Percentiles rank a stretch among this genome's conserved stretches.
Evolutionary conservation across 805 yeast species (phyloP).

Genomic region (Wickerhamomyces tratensis): DNA sequence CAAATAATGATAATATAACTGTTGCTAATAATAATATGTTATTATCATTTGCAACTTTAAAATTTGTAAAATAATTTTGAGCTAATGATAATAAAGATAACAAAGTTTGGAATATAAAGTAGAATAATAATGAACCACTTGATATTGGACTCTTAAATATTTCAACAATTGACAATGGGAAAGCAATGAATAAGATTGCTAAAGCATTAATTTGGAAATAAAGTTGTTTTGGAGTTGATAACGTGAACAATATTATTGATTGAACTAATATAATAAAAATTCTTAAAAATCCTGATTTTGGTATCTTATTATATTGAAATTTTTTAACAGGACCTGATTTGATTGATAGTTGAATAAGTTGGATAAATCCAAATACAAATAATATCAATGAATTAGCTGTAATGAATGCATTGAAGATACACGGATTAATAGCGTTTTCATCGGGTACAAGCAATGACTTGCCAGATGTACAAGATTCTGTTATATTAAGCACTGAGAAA

Average conservation of each 20-base stretch:
- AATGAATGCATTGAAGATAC: constrained; percentile 10
- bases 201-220: constrained; percentile 7
- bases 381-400: constrained; percentile 5
- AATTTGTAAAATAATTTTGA: constrained; percentile 25
- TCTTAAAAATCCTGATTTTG: constrained; percentile 5
- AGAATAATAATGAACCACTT: constrained; percentile 59
- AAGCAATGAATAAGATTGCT: constrained; percentile 16
- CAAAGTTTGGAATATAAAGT: constrained; percentile 54
- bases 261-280: constrained; percentile 3
- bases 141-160: constrained; percentile 37
- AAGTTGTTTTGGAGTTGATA: background rate
- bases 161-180: constrained; percentile 37
- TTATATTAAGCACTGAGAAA: too few species aligned
- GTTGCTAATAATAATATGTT: constrained; percentile 21
- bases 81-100: constrained; percentile 34
- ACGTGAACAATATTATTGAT: constrained; percentile 1
- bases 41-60: constrained; percentile 9
- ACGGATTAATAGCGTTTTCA: constrained; percentile 18
- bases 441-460: constrained; percentile 10
- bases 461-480: constrained; percentile 3
- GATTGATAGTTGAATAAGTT: constrained; percentile 3
- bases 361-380: constrained; percentile 8
- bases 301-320: constrained; percentile 7
- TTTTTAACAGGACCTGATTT: background rate
- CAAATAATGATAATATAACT: constrained; percentile 17